A percentile compares a stretch with the other conserved stretches of the same genome.
These are phyloP conservation scores for Coelastrella sp. DNA, from an alignment of 139 green algal genomes.

Conservation along the genomic window DNA sequence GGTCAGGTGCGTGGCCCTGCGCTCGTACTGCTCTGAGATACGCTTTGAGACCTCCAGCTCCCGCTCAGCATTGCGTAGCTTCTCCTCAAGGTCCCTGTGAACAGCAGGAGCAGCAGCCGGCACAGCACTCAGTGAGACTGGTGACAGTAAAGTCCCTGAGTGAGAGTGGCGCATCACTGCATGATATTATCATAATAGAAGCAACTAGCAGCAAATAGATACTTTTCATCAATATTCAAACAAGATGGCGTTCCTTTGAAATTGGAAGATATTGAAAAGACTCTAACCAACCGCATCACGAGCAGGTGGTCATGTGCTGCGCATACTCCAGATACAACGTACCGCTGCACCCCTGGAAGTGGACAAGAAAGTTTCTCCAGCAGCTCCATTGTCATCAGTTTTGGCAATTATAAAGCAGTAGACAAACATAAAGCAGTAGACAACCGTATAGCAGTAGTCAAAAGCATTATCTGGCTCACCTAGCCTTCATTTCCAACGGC, in stretches of 20 bases:
- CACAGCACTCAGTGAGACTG: neutral
- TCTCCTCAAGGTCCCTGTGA: neutral
- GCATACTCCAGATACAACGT: too few relatives aligned
- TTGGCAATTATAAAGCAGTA: neutral
- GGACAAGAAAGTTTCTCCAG: too few relatives aligned
- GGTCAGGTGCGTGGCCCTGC: slow-evolving; percentile 27
- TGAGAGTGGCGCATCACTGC: neutral
- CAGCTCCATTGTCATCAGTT: neutral
- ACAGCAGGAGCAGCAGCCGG: neutral
- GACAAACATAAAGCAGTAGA: neutral
- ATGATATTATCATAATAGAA: neutral
- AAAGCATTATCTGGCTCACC: neutral
- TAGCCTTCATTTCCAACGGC: neutral
- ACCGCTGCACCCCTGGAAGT: too few relatives aligned
- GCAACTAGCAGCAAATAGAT: neutral
- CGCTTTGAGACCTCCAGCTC: slow-evolving; percentile 9
- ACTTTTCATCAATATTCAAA: neutral
- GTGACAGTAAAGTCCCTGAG: neutral
- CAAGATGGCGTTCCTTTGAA: too few relatives aligned
- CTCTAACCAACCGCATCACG: neutral
- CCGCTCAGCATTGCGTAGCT: neutral
- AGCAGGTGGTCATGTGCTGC: neutral
- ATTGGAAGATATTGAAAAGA: too few relatives aligned
- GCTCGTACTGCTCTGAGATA: slow-evolving; percentile 1
- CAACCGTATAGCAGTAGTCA: neutral